Conservation (phyloP, 331 rosid genomes). For the Malus hybrid region DNA sequence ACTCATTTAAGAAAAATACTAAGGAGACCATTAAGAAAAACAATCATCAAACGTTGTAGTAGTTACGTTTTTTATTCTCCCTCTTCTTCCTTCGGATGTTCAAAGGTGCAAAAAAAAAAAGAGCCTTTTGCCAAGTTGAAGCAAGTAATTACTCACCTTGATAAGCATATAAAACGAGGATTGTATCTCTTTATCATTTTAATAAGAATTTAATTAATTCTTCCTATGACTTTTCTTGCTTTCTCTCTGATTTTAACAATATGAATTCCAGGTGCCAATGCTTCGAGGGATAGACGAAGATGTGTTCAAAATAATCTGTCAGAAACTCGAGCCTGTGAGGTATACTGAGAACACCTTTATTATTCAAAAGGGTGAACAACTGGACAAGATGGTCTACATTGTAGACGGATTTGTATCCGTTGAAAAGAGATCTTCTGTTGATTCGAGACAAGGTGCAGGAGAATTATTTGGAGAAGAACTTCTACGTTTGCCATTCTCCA, state of each 20-base stretch:
- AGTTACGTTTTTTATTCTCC: no score
- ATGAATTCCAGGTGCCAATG: neutral
- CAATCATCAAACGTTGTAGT: no score
- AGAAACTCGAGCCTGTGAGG: neutral
- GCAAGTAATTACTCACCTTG: no score
- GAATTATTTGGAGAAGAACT: neutral
- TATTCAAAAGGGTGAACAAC: neutral
- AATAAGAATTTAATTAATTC: neutral
- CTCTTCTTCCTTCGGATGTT: no score
- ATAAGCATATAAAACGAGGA: no score
- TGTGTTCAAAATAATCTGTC: neutral
- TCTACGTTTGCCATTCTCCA: neutral
- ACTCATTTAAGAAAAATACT: no score
- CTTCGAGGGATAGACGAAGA: neutral
- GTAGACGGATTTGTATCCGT: neutral
- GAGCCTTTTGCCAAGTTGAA: neutral
- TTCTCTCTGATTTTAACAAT: neutral
- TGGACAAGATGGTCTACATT: neutral
- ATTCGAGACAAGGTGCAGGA: neutral
- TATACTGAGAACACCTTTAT: neutral
- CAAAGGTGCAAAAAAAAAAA: no score
- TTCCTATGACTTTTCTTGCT: no score
- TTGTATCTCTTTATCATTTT: no score
- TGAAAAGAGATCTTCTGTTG: neutral
- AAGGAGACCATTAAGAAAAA: no score